Base-by-base conservation (phyloP, 2,329 filamentous ascomycete genomes). In the Ceratocystiopsis brevicomis region DNA sequence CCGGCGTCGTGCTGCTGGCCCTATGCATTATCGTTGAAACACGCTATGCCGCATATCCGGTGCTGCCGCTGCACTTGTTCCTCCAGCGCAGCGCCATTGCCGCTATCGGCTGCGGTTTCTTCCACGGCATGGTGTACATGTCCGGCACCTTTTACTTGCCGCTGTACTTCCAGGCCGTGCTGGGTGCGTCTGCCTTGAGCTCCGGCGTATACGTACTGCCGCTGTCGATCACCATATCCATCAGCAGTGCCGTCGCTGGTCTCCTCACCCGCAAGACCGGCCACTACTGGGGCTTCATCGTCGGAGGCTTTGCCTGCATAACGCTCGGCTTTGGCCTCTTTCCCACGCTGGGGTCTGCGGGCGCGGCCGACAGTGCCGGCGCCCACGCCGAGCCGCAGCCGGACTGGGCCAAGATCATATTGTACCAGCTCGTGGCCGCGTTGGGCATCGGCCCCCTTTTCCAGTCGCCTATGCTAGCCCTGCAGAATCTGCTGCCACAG, bases 111-210 rank as follows among this genome's bases (percentile, higher is more conserved):
- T 65, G 81, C 38, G 78, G 76, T 51, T 84, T 85, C 60, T 68
- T 73, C 48, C 83, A 93, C 57, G 78, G 78, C 38, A 71, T 78
- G 51, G 75, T 81, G 49, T 88, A 88, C 64, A 85, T 88, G 53
- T 73, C 78, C 0, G 75, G 73, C 30, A 75, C 72, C 48, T 92
- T 88, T 65, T 92, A 81, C 61, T 66, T 92, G 5, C 84, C 84
- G 0, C 68, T 93, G 3, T 94, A 92, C 64, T 88, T 86, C 60
- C 84, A 92, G 60, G 71, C 78, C 42, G 76, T 82, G 42, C 66
- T 83, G 38, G 70, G 79, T 41, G 74, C 74, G 2, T 67, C 69
- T 0, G 78, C 83, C 0, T 70, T 87, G 34, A 62, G 80, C 30
- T 81, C 76, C 1, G 84, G 84, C 41, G 74, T 87, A 40, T 84